phyloP scores from a whole-genome alignment of 441 rosid species.

The Macaranga tanarius region DNA sequence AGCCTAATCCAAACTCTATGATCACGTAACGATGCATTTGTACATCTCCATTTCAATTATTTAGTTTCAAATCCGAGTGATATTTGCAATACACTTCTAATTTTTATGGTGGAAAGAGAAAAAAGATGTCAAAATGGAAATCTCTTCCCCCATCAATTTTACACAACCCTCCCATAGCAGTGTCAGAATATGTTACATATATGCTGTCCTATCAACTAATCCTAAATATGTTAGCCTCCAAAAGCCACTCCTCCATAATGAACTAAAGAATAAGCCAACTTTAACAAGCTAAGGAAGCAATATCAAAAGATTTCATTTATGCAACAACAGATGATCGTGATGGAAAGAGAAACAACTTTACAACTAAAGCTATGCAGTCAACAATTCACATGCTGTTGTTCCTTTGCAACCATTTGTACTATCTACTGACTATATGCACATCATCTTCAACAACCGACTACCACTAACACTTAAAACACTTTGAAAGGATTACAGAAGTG shows the following conservation, averaged over 20 bases:
- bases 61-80: background rate
- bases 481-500: background rate
- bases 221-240: background rate
- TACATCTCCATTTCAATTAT: conserved; percentile 6
- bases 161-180: background rate
- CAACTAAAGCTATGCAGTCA: background rate
- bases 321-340: background rate
- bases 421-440: background rate
- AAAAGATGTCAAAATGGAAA: background rate
- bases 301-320: background rate
- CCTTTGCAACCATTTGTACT: background rate
- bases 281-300: conserved; percentile 1
- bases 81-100: background rate
- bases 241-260: background rate
- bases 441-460: background rate
- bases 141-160: background rate
- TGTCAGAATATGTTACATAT: background rate
- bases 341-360: background rate
- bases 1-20: background rate
- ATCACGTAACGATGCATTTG: background rate
- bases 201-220: background rate
- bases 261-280: background rate
- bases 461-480: background rate
- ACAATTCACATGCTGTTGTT: background rate
- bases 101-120: background rate